These are phyloP conservation scores for Mollisia scopiformis DNA, from an alignment of 2,329 filamentous ascomycete species.

Conservation along the genomic window DNA sequence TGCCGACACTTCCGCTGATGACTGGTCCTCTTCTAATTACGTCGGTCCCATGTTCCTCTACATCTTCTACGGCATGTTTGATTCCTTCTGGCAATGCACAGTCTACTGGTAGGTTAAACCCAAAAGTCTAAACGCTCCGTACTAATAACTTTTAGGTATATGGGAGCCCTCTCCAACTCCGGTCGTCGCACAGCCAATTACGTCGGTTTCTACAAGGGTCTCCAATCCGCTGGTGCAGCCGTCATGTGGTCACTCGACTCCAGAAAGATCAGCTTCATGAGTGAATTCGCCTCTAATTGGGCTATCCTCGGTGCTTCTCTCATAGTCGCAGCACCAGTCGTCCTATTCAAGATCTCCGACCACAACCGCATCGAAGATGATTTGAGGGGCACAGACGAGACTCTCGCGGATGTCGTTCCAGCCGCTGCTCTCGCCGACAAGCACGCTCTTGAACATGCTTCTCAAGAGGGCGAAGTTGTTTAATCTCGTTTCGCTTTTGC, in stretches of 20 bases:
- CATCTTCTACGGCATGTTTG: constrained; percentile 89
- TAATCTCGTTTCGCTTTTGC: not conserved
- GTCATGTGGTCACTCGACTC: constrained; percentile 75
- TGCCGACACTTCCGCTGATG: constrained; percentile 41
- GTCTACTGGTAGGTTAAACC: constrained; percentile 75
- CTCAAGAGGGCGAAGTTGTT: not conserved
- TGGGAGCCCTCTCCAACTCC: constrained; percentile 93
- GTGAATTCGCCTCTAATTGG: constrained; percentile 77
- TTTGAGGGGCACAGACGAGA: constrained; percentile 84
- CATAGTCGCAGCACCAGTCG: constrained; percentile 76
- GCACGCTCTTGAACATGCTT: not conserved
- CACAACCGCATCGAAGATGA: constrained; percentile 80
- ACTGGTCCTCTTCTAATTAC: constrained; percentile 69
- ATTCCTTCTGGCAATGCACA: constrained; percentile 87
- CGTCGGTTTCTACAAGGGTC: constrained; percentile 86
- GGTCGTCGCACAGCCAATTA: constrained; percentile 90
- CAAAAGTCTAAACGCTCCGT: constrained; percentile 10
- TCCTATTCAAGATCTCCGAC: constrained; percentile 79
- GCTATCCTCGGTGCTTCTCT: constrained; percentile 73
- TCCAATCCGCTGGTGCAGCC: constrained; percentile 85
- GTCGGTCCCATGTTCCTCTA: constrained; percentile 85
- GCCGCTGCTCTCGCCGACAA: constrained; percentile 14
- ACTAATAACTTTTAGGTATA: constrained; percentile 62
- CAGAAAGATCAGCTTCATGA: constrained; percentile 64
- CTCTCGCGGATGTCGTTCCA: constrained; percentile 66